Evolutionary conservation across 768 basidiomycete species (phyloP).

Genomic region (Albatrellus ellisii): DNA sequence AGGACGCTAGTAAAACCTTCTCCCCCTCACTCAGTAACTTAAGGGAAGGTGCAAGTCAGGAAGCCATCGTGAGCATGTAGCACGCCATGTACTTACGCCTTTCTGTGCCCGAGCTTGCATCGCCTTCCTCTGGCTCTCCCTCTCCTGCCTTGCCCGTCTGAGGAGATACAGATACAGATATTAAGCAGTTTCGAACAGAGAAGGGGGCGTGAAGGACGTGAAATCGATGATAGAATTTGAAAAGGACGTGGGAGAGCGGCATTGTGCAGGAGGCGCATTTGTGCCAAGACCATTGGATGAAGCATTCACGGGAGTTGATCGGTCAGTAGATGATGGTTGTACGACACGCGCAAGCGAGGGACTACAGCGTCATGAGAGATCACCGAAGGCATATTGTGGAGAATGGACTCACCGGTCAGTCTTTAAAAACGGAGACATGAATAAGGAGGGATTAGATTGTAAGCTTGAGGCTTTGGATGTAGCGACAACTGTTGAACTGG

Average conservation of each 20-base stretch:
- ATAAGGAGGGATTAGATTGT: too few species aligned
- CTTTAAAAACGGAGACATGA: conserved; percentile 31
- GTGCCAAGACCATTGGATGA: conserved; percentile 14
- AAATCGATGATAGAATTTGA: conserved; percentile 24
- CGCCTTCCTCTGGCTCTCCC: conserved; percentile 54
- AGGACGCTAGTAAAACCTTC: conserved; percentile 41
- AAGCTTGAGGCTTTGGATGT: conserved; percentile 15
- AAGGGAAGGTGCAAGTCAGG: not conserved
- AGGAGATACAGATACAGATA: conserved; percentile 18
- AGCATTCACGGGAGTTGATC: conserved; percentile 14
- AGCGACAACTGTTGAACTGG: conserved; percentile 10
- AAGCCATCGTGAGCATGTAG: too few species aligned
- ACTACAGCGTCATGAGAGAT: conserved; percentile 55
- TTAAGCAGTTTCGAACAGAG: conserved; percentile 59
- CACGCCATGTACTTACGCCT: conserved; percentile 37
- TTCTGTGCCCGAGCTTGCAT: conserved; percentile 65
- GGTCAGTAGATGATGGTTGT: conserved; percentile 8
- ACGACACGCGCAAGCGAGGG: conserved; percentile 16
- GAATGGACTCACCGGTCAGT: conserved; percentile 49
- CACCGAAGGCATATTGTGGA: conserved; percentile 15
- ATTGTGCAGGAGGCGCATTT: conserved; percentile 9
- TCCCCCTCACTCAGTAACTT: conserved; percentile 53
- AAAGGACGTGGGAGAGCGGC: conserved; percentile 17
- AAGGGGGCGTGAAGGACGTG: conserved; percentile 48
- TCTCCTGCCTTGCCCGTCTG: conserved; percentile 66